Conservation (phyloP, 2,329 filamentous ascomycete genomes). For the Fusarium albosuccineum region DNA sequence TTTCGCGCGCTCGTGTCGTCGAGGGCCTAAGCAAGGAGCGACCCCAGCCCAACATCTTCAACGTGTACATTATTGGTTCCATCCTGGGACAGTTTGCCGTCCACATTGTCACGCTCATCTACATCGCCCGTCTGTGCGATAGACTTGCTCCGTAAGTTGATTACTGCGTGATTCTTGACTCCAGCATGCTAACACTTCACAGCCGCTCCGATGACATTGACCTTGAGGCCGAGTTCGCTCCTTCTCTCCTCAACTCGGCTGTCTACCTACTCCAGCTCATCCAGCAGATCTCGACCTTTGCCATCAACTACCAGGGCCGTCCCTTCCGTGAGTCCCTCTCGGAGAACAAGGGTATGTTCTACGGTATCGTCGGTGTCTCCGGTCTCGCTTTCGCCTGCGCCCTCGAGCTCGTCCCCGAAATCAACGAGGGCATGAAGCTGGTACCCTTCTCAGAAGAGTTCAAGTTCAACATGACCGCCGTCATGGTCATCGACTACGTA, state of each 20-base stretch:
- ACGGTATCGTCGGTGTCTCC: conserved; percentile 90
- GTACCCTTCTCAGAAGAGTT: conserved; percentile 92
- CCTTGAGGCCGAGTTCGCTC: conserved; percentile 93
- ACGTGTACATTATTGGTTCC: conserved; percentile 97
- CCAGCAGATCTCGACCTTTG: conserved; percentile 98
- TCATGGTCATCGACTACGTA: conserved; percentile 90
- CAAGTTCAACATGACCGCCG: conserved; percentile 83
- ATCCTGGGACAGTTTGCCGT: conserved; percentile 97
- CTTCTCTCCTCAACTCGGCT: conserved; percentile 94
- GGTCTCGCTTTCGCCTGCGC: conserved; percentile 94
- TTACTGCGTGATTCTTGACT: background rate
- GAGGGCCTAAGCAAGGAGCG: conserved; percentile 96
- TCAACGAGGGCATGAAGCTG: conserved; percentile 92
- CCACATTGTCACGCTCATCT: conserved; percentile 93
- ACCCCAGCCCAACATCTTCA: conserved; percentile 98
- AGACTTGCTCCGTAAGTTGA: conserved; percentile 83
- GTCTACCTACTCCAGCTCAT: conserved; percentile 98
- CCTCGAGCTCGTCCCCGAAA: conserved; percentile 93
- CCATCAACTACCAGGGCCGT: conserved; percentile 98
- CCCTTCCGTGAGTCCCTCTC: conserved; percentile 96
- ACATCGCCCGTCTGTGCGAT: conserved; percentile 91
- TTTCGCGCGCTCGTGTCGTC: conserved; percentile 96
- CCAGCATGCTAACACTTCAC: conserved; percentile 42
- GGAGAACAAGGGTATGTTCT: conserved; percentile 99
- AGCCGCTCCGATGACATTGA: conserved; percentile 76